Evolutionary conservation across 1,284 basidiomycete species (phyloP).

Genomic region (Austroboletus novae-zelandiae): DNA sequence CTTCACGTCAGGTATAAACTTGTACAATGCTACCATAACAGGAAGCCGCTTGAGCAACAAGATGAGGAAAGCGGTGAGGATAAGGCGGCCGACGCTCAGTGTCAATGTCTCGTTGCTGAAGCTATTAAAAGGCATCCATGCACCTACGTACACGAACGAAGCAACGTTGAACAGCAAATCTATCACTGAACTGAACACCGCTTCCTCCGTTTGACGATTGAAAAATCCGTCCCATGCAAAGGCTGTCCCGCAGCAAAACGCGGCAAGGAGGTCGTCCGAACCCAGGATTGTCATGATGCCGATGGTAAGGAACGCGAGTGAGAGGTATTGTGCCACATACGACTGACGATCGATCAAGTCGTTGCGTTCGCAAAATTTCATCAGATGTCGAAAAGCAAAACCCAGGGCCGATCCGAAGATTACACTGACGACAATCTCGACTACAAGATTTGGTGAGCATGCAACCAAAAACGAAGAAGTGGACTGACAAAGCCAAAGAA

Average conservation of each 20-base stretch:
- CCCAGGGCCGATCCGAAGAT: slow-evolving; percentile 82
- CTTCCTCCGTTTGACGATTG: slow-evolving; percentile 93
- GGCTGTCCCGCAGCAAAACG: slow-evolving; percentile 93
- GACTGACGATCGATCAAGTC: slow-evolving; percentile 96
- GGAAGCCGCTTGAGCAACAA: slow-evolving; percentile 83
- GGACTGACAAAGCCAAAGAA: slow-evolving; percentile 78
- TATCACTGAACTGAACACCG: slow-evolving; percentile 95
- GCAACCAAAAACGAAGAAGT: background rate
- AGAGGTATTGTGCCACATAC: slow-evolving; percentile 77
- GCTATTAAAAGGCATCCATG: slow-evolving; percentile 88
- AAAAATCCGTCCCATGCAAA: slow-evolving; percentile 99
- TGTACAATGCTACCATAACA: slow-evolving; percentile 77
- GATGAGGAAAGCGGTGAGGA: slow-evolving; percentile 79
- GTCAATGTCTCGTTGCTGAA: slow-evolving; percentile 69
- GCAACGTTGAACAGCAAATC: slow-evolving; percentile 90
- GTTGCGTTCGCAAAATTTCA: slow-evolving; percentile 91
- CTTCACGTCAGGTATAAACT: slow-evolving; percentile 92
- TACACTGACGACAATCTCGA: slow-evolving; percentile 82
- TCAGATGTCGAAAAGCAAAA: slow-evolving; percentile 83
- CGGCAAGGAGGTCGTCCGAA: slow-evolving; percentile 91
- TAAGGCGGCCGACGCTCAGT: slow-evolving; percentile 77
- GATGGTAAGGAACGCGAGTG: slow-evolving; percentile 77
- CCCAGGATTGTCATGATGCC: slow-evolving; percentile 85
- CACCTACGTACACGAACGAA: slow-evolving; percentile 89
- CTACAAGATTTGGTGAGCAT: slow-evolving; percentile 36